Conservation (phyloP, 1,139 yeast species). For the Nakaseomyces delphensis region DNA sequence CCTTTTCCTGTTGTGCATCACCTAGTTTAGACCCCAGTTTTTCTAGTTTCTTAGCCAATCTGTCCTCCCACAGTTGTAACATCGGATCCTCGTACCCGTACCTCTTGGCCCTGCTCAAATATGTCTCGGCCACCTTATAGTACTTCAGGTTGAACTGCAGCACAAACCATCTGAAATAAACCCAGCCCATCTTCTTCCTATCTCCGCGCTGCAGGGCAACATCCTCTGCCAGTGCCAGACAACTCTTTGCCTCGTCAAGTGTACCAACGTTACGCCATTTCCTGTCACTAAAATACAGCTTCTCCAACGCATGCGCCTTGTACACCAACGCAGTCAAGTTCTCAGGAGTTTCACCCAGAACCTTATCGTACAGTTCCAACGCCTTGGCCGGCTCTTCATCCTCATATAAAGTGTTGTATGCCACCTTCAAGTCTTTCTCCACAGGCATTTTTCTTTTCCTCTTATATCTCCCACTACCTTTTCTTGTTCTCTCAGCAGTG, state of each 20-base stretch:
- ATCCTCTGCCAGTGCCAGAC: conserved; percentile 47
- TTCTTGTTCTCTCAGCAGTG: too few species aligned
- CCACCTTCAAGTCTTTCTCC: conserved; percentile 23
- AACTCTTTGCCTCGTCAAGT: conserved; percentile 43
- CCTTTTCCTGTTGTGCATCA: background rate
- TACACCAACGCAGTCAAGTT: conserved; percentile 49
- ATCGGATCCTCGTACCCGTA: conserved; percentile 42
- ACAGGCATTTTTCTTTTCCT: conserved; percentile 19
- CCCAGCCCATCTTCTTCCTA: conserved; percentile 45
- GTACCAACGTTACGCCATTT: conserved; percentile 34
- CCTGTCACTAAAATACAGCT: conserved; percentile 32
- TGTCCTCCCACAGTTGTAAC: conserved; percentile 44
- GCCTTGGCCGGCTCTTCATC: conserved; percentile 35
- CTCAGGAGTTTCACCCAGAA: conserved; percentile 34
- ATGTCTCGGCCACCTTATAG: conserved; percentile 40
- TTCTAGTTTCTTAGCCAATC: conserved; percentile 33
- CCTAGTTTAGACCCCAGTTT: background rate
- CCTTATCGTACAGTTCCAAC: conserved; percentile 29
- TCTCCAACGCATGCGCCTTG: conserved; percentile 49
- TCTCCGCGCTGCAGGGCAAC: conserved; percentile 47
- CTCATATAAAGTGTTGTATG: conserved; percentile 32
- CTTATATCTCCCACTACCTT: too few species aligned
- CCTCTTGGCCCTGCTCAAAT: conserved; percentile 43
- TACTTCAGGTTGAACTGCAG: conserved; percentile 42
- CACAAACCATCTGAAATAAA: conserved; percentile 53